Conservation (phyloP, 208 protist species). For the Blastocrithidia nonstop region DNA sequence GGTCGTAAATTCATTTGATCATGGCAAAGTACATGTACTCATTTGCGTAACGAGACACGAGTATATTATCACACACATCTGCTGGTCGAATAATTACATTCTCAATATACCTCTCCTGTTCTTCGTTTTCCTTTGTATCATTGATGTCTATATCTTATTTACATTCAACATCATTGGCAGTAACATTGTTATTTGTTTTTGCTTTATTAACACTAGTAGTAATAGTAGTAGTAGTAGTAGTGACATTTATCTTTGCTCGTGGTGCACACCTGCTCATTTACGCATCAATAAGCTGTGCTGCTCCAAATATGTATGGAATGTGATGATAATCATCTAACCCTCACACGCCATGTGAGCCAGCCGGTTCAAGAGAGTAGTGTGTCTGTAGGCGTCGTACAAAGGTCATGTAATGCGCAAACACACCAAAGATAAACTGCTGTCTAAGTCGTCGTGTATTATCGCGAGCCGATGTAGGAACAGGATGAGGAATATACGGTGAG, state of each 20-base stretch:
- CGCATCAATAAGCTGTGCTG: conserved; percentile 87
- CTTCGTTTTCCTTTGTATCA: no score
- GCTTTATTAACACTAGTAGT: conserved; percentile 3
- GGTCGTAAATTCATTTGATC: conserved; percentile 62
- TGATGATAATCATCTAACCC: conserved; percentile 98
- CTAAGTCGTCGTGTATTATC: conserved; percentile 25
- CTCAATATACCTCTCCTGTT: conserved; percentile 5
- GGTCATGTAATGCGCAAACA: conserved; percentile 87
- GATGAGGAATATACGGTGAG: conserved; percentile 4
- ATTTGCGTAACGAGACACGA: conserved; percentile 16
- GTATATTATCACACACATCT: conserved; percentile 28
- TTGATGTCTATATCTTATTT: no score
- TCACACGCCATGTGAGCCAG: conserved; percentile 97
- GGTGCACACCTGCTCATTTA: conserved; percentile 7
- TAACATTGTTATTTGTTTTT: not conserved
- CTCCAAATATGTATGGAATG: conserved; percentile 95
- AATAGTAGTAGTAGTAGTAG: not conserved
- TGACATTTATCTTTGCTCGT: not conserved
- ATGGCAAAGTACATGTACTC: conserved; percentile 58
- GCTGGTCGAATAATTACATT: conserved; percentile 73
- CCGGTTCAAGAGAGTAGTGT: conserved; percentile 90
- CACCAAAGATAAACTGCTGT: conserved; percentile 57
- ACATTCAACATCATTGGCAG: no score
- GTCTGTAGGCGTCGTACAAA: conserved; percentile 82
- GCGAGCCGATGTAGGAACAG: conserved; percentile 11